phyloP scores from a whole-genome alignment of 306 rosid species.

The Castanea mollissima region DNA sequence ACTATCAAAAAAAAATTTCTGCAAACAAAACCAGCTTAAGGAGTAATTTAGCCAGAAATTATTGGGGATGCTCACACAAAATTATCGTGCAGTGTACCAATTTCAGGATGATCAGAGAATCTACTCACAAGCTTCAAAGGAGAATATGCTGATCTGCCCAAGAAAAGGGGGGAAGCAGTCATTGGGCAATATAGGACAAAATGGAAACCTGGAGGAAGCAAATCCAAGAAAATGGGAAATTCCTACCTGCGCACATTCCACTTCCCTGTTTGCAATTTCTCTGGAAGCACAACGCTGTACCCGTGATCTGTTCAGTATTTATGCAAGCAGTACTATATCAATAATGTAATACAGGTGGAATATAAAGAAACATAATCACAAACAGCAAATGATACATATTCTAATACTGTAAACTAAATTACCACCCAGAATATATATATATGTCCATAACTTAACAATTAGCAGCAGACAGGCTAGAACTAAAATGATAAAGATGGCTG shows the following conservation, averaged over 20 bases:
- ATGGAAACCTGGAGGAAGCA: background rate
- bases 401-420: background rate
- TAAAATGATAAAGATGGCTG: too few relatives aligned
- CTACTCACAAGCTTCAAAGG: conserved; percentile 80
- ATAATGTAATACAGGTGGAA: background rate
- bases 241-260: conserved; percentile 92
- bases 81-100: conserved; percentile 88
- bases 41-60: conserved; percentile 5
- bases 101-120: conserved; percentile 77
- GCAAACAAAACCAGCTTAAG: background rate
- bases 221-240: conserved; percentile 19
- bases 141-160: conserved; percentile 66
- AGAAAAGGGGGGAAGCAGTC: background rate
- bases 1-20: background rate
- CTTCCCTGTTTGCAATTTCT: conserved; percentile 89
- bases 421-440: too few relatives aligned
- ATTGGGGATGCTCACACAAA: conserved; percentile 69
- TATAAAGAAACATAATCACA: background rate
- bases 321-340: conserved; percentile 25
- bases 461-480: too few relatives aligned
- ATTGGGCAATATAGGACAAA: conserved; percentile 3
- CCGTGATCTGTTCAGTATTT: conserved; percentile 77
- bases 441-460: too few relatives aligned
- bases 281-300: conserved; percentile 91
- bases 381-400: background rate